Percentiles rank a stretch among this genome's conserved stretches.
phyloP scores from a whole-genome alignment of 768 basidiomycete species.

The Panaeolus papilionaceus region DNA sequence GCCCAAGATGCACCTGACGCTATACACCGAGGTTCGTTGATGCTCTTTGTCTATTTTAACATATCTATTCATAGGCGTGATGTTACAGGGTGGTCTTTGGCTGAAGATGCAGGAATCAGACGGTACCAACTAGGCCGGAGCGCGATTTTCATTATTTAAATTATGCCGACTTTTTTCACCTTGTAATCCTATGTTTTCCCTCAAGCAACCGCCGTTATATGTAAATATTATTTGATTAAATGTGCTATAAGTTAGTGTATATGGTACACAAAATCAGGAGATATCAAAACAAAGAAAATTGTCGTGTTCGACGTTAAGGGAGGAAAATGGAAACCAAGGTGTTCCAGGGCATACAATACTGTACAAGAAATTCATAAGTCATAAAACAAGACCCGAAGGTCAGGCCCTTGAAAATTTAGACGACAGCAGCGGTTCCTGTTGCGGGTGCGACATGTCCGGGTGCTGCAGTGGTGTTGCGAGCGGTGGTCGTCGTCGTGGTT shows the following conservation, averaged over 20 bases:
- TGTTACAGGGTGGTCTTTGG: constrained; percentile 59
- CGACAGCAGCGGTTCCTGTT: constrained; percentile 2
- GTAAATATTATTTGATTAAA: neutral
- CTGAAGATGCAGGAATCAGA: constrained; percentile 51
- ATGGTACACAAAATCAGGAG: neutral
- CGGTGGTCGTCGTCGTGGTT: constrained; percentile 18
- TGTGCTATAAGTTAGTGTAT: neutral
- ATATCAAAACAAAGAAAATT: neutral
- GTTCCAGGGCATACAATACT: neutral
- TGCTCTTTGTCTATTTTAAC: neutral
- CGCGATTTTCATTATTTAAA: neutral
- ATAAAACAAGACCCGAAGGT: too few relatives aligned
- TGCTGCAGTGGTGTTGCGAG: constrained; percentile 6
- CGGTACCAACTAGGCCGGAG: constrained; percentile 18
- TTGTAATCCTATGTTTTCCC: too few relatives aligned
- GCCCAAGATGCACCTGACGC: constrained; percentile 60
- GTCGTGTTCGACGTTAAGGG: neutral
- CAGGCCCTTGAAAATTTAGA: neutral
- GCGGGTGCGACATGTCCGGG: constrained; percentile 6
- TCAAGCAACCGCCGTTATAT: too few relatives aligned
- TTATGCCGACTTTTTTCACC: neutral
- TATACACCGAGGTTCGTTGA: constrained; percentile 51
- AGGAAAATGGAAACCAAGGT: too few relatives aligned
- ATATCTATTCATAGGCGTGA: neutral
- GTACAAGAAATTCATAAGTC: neutral